These are phyloP conservation scores for Xylaria multiplex DNA, from an alignment of 2,329 filamentous ascomycete genomes.

Conservation along the genomic window DNA sequence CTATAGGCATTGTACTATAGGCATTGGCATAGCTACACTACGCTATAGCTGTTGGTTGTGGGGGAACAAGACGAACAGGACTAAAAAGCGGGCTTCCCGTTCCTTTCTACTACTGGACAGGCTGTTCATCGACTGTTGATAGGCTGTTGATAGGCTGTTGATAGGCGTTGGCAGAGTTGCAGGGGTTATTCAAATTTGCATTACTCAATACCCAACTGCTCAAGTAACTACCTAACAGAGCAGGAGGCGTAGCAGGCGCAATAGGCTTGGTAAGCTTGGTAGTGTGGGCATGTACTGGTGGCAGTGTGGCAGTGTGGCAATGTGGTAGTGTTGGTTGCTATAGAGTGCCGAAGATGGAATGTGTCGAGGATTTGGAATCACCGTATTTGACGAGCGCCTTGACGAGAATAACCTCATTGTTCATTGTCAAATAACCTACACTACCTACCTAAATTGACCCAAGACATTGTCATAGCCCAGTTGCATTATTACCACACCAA, in stretches of 20 bases:
- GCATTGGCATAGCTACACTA: background rate
- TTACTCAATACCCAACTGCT: background rate
- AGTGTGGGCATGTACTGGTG: no score
- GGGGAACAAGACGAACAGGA: conserved; percentile 14
- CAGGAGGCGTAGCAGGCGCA: no score
- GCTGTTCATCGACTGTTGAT: conserved; percentile 8
- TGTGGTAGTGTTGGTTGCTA: no score
- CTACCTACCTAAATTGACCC: conserved; percentile 2
- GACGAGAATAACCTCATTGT: conserved; percentile 12
- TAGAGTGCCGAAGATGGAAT: background rate
- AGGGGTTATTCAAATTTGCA: conserved; percentile 32
- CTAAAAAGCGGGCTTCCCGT: conserved; percentile 28
- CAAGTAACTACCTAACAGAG: no score
- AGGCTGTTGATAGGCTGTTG: conserved; percentile 13
- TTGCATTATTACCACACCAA: conserved; percentile 14
- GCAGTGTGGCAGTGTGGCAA: no score
- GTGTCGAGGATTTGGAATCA: conserved; percentile 30
- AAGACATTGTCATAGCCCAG: conserved; percentile 17
- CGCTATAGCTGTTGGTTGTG: conserved; percentile 6
- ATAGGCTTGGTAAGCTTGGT: no score
- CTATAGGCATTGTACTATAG: no score
- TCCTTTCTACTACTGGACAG: conserved; percentile 8
- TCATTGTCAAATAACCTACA: conserved; percentile 14
- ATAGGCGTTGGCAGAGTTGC: background rate
- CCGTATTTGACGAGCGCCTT: background rate